Base-by-base conservation (phyloP, 2,329 filamentous ascomycete species). In the Verticillium dahliae region DNA sequence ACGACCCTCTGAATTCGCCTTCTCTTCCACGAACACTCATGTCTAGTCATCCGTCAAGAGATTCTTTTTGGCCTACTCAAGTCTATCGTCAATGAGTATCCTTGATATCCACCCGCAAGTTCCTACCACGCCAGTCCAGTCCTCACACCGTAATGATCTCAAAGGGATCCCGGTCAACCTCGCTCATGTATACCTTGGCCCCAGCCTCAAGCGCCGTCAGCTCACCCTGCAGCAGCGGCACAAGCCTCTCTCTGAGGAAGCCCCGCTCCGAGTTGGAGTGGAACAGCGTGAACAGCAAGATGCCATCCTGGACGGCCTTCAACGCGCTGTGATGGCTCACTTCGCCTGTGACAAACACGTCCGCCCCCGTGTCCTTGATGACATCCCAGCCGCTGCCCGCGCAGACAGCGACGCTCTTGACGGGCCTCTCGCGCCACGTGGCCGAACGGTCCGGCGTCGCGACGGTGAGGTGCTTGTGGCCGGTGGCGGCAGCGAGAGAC, bases 211-310 rank as follows among this genome's bases (percentile, higher is more conserved):
- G 81, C 57, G 79, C 75, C 60, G 75, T 77, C 38, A 97, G 74
- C 63, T 79, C 75, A 45, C 79, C 78, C 68, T 86, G 79, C 68
- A 97, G 76, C 73, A 87, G 85, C 18, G 80, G 79, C 68, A 83
- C 82, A 77, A 99, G 82, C 56, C 90, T 85, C 62, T 88, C 81
- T 62, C 82, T 82, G 69, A 99, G 75, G 71, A 94, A 99, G 0
- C 86, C 88, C 39, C 95, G 81, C 79, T 99, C 95, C 0, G 91
- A 95, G 74, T 98, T 98, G 68, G 90, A 94, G 74, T 99, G 95
- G 69, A 97, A 96, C 57, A 96, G 82, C 50, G 89, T 90, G 59
- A 98, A 85, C 1, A 98, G 90, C 60, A 87, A 89, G 65, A 88
- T 88, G 1, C 93, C 93, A 62, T 88, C 85, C 78, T 97, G 93